These are phyloP conservation scores for Eucalyptus camaldulensis DNA, from an alignment of 345 rosid genomes.

Conservation along the genomic window DNA sequence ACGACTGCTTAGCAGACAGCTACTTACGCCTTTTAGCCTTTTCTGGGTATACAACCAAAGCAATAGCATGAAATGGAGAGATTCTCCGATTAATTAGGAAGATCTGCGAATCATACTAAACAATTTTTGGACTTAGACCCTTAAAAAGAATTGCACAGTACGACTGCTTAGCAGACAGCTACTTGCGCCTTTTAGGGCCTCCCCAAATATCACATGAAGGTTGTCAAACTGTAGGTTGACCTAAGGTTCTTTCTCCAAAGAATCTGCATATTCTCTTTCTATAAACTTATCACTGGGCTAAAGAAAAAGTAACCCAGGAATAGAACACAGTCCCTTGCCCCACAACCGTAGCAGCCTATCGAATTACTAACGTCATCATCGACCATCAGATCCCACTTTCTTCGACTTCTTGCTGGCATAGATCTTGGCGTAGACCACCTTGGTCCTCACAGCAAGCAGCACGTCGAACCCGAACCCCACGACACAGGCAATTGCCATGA, in stretches of 20 bases:
- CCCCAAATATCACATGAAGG: not conserved
- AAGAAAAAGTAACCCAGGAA: not conserved
- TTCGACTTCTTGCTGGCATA: constrained; percentile 30
- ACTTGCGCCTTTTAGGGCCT: not conserved
- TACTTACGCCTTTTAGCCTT: not conserved
- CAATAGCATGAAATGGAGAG: not conserved
- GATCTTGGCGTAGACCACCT: constrained; percentile 44
- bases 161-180: not conserved
- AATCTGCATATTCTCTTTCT: not conserved
- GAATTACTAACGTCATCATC: not conserved
- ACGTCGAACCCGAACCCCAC: constrained; percentile 70
- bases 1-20: not conserved
- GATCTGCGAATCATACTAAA: not conserved
- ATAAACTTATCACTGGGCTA: not conserved
- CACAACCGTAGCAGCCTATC: not conserved
- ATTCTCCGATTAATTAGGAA: not conserved
- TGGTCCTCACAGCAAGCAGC: constrained; percentile 46
- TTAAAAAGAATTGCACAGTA: not conserved
- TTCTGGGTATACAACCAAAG: not conserved
- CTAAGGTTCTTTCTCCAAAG: not conserved
- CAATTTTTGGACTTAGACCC: not conserved
- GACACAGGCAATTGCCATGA: constrained; percentile 59
- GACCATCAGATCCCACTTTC: constrained; percentile 3
- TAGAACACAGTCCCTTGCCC: not conserved
- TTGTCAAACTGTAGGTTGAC: not conserved